Conservation (phyloP, 139 green algal species). For the Pedinophyceae sp. region DNA sequence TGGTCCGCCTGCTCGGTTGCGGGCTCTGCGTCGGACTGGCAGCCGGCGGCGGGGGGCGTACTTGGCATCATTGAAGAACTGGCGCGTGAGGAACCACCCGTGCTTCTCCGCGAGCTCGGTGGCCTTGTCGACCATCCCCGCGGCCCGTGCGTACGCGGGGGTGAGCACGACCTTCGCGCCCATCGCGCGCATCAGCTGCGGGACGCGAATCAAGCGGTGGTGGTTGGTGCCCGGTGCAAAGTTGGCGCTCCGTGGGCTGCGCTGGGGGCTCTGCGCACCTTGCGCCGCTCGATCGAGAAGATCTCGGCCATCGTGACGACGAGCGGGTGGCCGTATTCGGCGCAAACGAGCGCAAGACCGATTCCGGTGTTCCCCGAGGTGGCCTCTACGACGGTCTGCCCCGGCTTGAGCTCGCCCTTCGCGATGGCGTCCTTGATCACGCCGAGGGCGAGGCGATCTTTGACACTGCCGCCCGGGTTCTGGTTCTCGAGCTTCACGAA, state of each 20-base stretch:
- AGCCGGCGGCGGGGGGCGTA: too few relatives aligned
- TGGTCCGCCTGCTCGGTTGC: too few relatives aligned
- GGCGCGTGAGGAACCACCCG: conserved; percentile 12
- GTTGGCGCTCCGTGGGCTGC: too few relatives aligned
- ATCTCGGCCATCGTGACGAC: conserved; percentile 10
- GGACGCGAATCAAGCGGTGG: too few relatives aligned
- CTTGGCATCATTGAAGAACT: conserved; percentile 17
- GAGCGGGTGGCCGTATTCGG: conserved; percentile 8
- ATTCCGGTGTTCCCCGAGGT: conserved; percentile 8
- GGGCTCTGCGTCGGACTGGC: too few relatives aligned
- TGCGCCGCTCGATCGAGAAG: too few relatives aligned
- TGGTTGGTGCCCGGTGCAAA: too few relatives aligned
- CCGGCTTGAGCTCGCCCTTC: not conserved
- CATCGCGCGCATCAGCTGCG: conserved; percentile 16
- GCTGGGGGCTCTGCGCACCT: too few relatives aligned
- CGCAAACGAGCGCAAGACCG: conserved; percentile 14
- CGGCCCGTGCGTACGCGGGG: conserved; percentile 7
- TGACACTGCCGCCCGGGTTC: not conserved
- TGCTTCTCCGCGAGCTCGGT: conserved; percentile 14
- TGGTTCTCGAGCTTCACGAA: conserved; percentile 1
- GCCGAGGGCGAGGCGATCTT: not conserved
- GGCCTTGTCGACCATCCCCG: conserved; percentile 13
- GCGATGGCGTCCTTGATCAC: not conserved
- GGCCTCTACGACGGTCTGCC: not conserved
- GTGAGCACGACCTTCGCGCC: conserved; percentile 17